Percentiles rank a stretch among this genome's conserved stretches.
Conservation (phyloP, 139 green algal species). For the Gonium pectorale region DNA sequence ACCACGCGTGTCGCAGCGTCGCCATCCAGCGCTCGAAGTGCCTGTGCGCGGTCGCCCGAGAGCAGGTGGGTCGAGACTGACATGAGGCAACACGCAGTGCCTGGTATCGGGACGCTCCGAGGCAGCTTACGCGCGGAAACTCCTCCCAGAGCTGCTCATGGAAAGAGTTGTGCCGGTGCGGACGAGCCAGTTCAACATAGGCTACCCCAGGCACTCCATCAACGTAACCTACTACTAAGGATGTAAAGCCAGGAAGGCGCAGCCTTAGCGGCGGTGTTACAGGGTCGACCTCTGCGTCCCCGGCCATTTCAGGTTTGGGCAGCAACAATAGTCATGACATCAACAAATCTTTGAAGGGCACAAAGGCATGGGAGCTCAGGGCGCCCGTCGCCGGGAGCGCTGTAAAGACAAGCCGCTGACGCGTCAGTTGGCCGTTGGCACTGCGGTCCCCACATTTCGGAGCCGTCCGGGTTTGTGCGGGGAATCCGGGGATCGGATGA, state of each 20-base stretch:
- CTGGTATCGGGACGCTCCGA: too few species aligned
- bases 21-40: slow-evolving; percentile 7
- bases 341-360: too few species aligned
- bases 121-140: slow-evolving; percentile 4
- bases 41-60: not conserved
- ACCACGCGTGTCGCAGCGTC: slow-evolving; percentile 11
- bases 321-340: too few species aligned
- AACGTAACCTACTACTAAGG: not conserved
- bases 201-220: not conserved
- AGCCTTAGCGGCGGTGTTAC: not conserved
- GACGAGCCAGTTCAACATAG: slow-evolving; percentile 11
- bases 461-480: too few species aligned
- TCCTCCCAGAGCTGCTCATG: slow-evolving; percentile 25
- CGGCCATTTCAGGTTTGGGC: too few species aligned
- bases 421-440: too few species aligned
- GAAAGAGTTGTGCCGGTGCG: slow-evolving; percentile 13
- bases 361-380: too few species aligned
- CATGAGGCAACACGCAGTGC: not conserved
- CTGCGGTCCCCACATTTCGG: too few species aligned
- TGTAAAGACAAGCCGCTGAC: too few species aligned
- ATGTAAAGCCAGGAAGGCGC: not conserved
- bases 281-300: not conserved
- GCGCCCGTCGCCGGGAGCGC: too few species aligned
- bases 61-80: not conserved
- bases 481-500: too few species aligned